phyloP scores from a whole-genome alignment of 129 eudicot species.

The Gnaphalium uliginosum region DNA sequence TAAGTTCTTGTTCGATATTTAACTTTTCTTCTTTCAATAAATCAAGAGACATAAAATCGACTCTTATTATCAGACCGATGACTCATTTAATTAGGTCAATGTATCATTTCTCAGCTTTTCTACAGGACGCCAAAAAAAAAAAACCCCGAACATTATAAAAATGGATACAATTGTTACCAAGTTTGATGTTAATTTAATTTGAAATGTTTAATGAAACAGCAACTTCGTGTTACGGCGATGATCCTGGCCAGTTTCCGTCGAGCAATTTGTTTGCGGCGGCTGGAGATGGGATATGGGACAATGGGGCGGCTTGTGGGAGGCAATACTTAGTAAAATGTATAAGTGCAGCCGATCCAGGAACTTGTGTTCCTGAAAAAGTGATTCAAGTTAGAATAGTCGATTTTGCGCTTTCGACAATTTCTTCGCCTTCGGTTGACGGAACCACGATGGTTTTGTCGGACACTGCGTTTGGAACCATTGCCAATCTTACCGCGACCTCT shows the following conservation, averaged over 20 bases:
- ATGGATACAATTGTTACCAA: too few relatives aligned
- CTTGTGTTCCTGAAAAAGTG: slow-evolving; percentile 37
- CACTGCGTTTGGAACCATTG: slow-evolving; percentile 51
- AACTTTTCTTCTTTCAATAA: too few relatives aligned
- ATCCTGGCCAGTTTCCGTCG: slow-evolving; percentile 62
- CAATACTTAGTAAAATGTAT: slow-evolving; percentile 67
- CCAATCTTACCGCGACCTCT: slow-evolving; percentile 26
- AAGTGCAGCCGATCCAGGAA: slow-evolving; percentile 40
- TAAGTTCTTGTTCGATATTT: slow-evolving; percentile 36
- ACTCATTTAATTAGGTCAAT: too few relatives aligned
- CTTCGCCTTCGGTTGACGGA: slow-evolving; percentile 29
- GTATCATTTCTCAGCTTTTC: too few relatives aligned
- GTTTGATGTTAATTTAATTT: too few relatives aligned
- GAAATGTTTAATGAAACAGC: slow-evolving; percentile 31
- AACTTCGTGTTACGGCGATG: slow-evolving; percentile 55
- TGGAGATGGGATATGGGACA: slow-evolving; percentile 74
- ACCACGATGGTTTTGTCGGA: slow-evolving; percentile 55
- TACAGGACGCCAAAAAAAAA: too few relatives aligned
- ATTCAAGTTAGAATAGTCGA: slow-evolving; percentile 60
- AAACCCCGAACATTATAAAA: too few relatives aligned
- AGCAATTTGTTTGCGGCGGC: slow-evolving; percentile 71
- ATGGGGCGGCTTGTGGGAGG: slow-evolving; percentile 75
- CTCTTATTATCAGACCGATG: too few relatives aligned
- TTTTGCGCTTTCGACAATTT: slow-evolving; percentile 31
- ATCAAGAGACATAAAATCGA: too few relatives aligned